Base-by-base conservation (phyloP, 805 yeast genomes). In the Teunomyces tritomae region DNA sequence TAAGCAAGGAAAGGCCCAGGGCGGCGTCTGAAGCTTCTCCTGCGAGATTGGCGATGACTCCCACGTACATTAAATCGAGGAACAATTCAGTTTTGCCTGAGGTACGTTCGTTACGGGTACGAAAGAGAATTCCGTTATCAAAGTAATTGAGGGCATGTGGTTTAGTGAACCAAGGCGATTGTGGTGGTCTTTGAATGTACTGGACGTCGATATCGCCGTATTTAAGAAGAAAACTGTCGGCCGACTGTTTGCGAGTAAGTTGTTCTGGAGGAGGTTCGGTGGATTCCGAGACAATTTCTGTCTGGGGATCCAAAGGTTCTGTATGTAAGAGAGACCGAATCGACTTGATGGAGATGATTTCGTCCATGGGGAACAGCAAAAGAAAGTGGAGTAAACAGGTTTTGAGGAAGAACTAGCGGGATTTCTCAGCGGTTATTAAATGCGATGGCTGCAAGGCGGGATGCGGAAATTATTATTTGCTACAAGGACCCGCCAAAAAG, bases 111-210 rank as follows among this genome's bases (percentile, higher is more conserved):
- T 74, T 75, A 51, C 68, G 73, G 2, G 87, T 82, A 13, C 87
- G 64, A 57, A 69, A 80, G 20, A 83, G 62, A 4, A 69, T 72
- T 0, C 85, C 85, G 45, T 81, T 74, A 50, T 79, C 71, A 65
- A 82, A 83, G 58, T 78, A 82, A 55, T 83, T 82, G 52, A 83
- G 64, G 0, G 86, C 87, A 56, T 77, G 77, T 0, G 87, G 87
- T 36, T 63, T 64, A 4, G 74, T 74, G 54, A 79, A 70, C 73
- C 72, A 62, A 49, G 69, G 61, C 0, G 63, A 42, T n/a, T 57
- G 59, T 34, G 46, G 56, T 0, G 82, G 82, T 20, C 67, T 65
- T 34, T 69, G 68, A 49, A 79, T 78, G 51, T 76, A 78, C 49
- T 68, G 64, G 41, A 78, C 74, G 4, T 74, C 46, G 30, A 80